Conservation (phyloP, 495 filamentous ascomycete genomes). For the Neurospora sp. region DNA sequence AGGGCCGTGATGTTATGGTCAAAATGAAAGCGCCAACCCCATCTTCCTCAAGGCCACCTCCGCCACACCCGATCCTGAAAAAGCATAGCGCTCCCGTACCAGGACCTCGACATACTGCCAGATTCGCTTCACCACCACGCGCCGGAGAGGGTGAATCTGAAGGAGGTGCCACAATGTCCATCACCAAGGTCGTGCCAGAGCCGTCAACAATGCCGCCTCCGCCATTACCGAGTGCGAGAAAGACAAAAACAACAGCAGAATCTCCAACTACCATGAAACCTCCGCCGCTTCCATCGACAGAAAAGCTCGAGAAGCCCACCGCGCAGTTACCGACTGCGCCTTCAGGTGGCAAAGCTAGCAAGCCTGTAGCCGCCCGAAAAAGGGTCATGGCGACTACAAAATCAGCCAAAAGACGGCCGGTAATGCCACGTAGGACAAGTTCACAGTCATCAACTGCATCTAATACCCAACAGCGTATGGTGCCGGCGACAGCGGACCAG, state of each 20-base stretch:
- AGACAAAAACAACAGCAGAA: neutral
- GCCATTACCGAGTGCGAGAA: neutral
- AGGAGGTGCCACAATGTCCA: constrained; percentile 11
- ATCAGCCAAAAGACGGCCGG: constrained; percentile 27
- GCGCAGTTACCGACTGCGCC: neutral
- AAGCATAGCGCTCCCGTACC: constrained; percentile 39
- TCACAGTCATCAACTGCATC: constrained; percentile 31
- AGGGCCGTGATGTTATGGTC: neutral
- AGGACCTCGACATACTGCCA: constrained; percentile 40
- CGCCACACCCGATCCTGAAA: constrained; percentile 42
- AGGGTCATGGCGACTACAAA: constrained; percentile 29
- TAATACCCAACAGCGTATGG: constrained; percentile 10
- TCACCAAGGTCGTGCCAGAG: constrained; percentile 6
- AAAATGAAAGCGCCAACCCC: constrained; percentile 19
- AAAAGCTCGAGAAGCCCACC: neutral
- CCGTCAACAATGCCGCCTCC: constrained; percentile 15
- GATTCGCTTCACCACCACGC: constrained; percentile 38
- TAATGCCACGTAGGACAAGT: constrained; percentile 28
- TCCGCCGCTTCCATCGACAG: constrained; percentile 11
- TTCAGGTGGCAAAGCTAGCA: neutral
- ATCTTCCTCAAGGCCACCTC: constrained; percentile 21
- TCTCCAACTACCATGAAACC: constrained; percentile 12
- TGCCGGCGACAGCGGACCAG: constrained; percentile 6
- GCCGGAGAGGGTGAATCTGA: constrained; percentile 26
- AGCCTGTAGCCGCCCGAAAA: constrained; percentile 9